phyloP scores from a whole-genome alignment of 257 asterid genomes.

The Ehretia macrophylla region DNA sequence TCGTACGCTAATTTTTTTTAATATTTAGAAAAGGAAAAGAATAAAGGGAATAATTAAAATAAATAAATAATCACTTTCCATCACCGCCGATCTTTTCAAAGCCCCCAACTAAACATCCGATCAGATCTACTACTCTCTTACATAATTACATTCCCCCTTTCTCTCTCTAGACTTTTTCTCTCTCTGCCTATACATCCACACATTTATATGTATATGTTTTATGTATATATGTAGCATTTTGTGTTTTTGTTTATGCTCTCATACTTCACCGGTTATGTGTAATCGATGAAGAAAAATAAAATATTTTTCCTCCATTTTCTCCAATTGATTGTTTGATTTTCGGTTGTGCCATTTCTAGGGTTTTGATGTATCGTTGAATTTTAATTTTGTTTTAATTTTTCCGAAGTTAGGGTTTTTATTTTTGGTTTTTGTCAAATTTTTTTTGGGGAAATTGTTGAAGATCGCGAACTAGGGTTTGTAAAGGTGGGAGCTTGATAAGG shows the following conservation, averaged over 20 bases:
- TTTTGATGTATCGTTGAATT: too few relatives aligned
- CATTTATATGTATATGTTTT: not conserved
- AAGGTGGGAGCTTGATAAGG: conserved; percentile 16
- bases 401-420: not conserved
- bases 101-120: conserved; percentile 32
- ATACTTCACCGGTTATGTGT: not conserved
- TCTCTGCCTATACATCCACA: not conserved
- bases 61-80: conserved; percentile 18
- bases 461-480: conserved; percentile 47
- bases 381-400: not conserved
- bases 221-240: not conserved
- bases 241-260: not conserved
- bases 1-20: not conserved
- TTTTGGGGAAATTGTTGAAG: conserved; percentile 16
- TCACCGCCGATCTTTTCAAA: conserved; percentile 51
- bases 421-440: too few relatives aligned
- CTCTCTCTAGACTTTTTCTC: not conserved
- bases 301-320: not conserved
- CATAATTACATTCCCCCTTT: conserved; percentile 4
- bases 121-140: conserved; percentile 27
- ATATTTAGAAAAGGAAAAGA: conserved; percentile 1
- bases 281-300: not conserved
- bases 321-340: not conserved
- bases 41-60: conserved; percentile 2
- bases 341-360: too few relatives aligned